A percentile compares a stretch with the other conserved stretches of the same genome.
Conservation (phyloP, 495 filamentous ascomycete genomes). For the Jackrogersella minutella region DNA sequence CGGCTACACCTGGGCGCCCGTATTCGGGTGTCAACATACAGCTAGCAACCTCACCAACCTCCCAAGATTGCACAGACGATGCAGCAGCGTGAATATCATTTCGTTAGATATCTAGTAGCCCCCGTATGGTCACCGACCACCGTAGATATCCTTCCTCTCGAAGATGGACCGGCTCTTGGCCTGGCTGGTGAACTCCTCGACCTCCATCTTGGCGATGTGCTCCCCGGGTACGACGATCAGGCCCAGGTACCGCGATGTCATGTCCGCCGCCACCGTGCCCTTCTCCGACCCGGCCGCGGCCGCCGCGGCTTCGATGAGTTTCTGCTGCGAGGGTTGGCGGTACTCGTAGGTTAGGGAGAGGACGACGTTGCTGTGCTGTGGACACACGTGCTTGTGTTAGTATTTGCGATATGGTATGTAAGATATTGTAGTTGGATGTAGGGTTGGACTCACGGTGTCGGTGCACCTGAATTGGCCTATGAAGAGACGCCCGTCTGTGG, state of each 20-base stretch:
- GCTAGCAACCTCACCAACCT: background rate
- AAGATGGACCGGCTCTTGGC: constrained; percentile 40
- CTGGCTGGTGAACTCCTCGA: constrained; percentile 73
- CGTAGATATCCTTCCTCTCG: constrained; percentile 31
- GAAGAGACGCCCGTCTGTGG: constrained; percentile 87
- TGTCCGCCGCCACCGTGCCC: constrained; percentile 64
- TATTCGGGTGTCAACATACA: background rate
- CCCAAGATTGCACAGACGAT: no score
- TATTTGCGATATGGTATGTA: background rate
- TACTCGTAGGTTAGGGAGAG: constrained; percentile 88
- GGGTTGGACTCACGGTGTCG: constrained; percentile 71
- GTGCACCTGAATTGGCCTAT: constrained; percentile 92
- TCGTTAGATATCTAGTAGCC: no score
- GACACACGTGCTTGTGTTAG: background rate
- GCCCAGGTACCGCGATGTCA: constrained; percentile 86
- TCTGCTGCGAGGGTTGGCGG: constrained; percentile 68
- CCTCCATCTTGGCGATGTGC: constrained; percentile 85
- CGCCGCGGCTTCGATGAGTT: constrained; percentile 55
- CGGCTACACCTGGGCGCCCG: background rate
- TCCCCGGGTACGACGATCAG: constrained; percentile 89
- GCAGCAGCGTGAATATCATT: background rate
- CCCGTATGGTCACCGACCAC: constrained; percentile 5
- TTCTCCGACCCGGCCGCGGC: constrained; percentile 45
- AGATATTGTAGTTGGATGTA: background rate
- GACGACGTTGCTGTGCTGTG: constrained; percentile 76